A percentile compares a stretch with the other conserved stretches of the same genome.
phyloP scores from a whole-genome alignment of 169 alveolate species.

The Haemoproteus tartakovskyi region DNA sequence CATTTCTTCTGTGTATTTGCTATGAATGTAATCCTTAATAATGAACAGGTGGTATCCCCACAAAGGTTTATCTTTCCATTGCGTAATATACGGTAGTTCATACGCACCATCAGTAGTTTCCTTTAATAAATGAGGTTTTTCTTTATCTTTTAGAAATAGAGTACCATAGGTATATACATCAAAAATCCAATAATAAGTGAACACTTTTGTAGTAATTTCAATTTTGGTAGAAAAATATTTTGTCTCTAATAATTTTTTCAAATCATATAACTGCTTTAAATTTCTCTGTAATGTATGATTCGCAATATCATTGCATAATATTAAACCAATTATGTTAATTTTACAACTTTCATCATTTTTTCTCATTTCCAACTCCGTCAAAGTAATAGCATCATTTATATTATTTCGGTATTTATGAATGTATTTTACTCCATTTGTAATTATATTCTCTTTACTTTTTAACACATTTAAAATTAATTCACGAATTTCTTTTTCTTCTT shows the following conservation, averaged over 20 bases:
- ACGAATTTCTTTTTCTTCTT: conserved; percentile 45
- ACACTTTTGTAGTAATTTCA: conserved; percentile 7
- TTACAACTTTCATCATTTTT: conserved; percentile 6
- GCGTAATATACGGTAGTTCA: conserved; percentile 7
- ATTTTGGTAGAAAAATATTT: conserved; percentile 12
- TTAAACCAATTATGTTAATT: conserved; percentile 22
- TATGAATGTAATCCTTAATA: conserved; percentile 41
- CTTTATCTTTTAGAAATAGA: conserved; percentile 18
- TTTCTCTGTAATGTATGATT: conserved; percentile 11
- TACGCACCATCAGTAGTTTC: not conserved
- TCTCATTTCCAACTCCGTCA: conserved; percentile 40
- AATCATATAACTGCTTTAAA: conserved; percentile 7
- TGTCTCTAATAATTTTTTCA: conserved; percentile 8
- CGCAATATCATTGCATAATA: conserved; percentile 31
- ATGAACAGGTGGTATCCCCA: conserved; percentile 57
- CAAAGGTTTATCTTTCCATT: conserved; percentile 22
- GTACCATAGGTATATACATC: conserved; percentile 51
- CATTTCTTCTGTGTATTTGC: conserved; percentile 30
- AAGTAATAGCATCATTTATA: conserved; percentile 46
- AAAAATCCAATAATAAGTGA: conserved; percentile 55
- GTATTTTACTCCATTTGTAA: conserved; percentile 2
- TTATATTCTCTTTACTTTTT: conserved; percentile 15
- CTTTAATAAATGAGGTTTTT: not conserved
- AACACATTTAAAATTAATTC: conserved; percentile 22
- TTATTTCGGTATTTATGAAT: conserved; percentile 33